A percentile compares a stretch with the other conserved stretches of the same genome.
Conservation (phyloP, 2,329 filamentous ascomycete species). For the Cadophora malorum region DNA sequence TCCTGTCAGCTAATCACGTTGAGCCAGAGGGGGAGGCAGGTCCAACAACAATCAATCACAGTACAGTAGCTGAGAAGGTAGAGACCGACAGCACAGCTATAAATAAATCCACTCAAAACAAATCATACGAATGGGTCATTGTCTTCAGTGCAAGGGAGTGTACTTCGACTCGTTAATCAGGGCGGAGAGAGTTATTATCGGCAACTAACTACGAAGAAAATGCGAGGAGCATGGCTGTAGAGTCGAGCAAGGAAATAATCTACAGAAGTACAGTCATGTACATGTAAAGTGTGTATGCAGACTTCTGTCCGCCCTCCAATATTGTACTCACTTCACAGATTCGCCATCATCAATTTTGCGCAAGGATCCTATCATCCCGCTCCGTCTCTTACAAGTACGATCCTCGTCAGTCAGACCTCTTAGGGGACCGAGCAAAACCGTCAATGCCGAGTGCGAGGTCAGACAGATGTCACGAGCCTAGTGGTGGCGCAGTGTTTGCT, state of each 20-base stretch:
- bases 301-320: too few species aligned
- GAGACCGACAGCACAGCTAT: neutral
- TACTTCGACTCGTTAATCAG: too few species aligned
- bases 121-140: neutral
- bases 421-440: slow-evolving; percentile 1
- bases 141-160: neutral
- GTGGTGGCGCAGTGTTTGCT: slow-evolving; percentile 28
- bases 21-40: neutral
- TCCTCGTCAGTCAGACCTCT: neutral
- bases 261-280: too few species aligned
- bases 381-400: neutral
- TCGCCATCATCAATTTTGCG: neutral
- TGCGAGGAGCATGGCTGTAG: too few species aligned
- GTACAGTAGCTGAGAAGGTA: too few species aligned
- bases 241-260: too few species aligned
- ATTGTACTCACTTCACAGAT: neutral
- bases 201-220: too few species aligned
- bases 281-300: too few species aligned
- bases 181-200: too few species aligned
- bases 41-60: neutral
- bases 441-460: slow-evolving; percentile 1
- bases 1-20: neutral
- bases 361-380: neutral
- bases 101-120: slow-evolving; percentile 6
- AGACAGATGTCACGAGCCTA: slow-evolving; percentile 21